Conservation (phyloP, 352 stramenopile species). For the Aphanomyces stellatus region DNA sequence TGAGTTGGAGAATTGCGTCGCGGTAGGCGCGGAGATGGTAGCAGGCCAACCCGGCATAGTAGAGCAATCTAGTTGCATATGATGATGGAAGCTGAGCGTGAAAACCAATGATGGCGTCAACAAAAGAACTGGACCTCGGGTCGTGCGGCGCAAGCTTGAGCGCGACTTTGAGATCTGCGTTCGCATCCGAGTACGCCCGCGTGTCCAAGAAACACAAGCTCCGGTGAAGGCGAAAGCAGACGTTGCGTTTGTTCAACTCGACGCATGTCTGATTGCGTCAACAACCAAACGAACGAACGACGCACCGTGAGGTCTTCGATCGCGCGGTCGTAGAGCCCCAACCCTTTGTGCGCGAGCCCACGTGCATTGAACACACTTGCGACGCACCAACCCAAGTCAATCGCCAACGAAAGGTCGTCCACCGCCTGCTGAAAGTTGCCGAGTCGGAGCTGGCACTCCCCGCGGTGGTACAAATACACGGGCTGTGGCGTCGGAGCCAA, state of each 20-base stretch:
- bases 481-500: slow-evolving; percentile 22
- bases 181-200: background rate
- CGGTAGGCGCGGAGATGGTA: slow-evolving; percentile 38
- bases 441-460: slow-evolving; percentile 4
- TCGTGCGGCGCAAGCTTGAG: background rate
- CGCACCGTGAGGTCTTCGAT: slow-evolving; percentile 48
- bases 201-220: slow-evolving; percentile 54
- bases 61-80: slow-evolving; percentile 37
- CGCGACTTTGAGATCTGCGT: background rate
- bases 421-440: slow-evolving; percentile 8
- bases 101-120: too few species aligned
- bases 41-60: slow-evolving; percentile 54
- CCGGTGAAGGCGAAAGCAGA: slow-evolving; percentile 55
- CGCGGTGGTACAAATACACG: slow-evolving; percentile 5
- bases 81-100: too few species aligned
- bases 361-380: slow-evolving; percentile 41
- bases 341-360: slow-evolving; percentile 43
- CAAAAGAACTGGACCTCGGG: background rate
- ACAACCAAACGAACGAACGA: background rate
- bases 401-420: background rate
- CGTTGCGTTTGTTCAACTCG: slow-evolving; percentile 1
- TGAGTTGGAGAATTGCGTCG: slow-evolving; percentile 45
- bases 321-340: slow-evolving; percentile 47
- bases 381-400: slow-evolving; percentile 18
- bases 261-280: slow-evolving; percentile 2